Conservation (phyloP, 352 stramenopile species). For the Thraustochytrium striatum region DNA sequence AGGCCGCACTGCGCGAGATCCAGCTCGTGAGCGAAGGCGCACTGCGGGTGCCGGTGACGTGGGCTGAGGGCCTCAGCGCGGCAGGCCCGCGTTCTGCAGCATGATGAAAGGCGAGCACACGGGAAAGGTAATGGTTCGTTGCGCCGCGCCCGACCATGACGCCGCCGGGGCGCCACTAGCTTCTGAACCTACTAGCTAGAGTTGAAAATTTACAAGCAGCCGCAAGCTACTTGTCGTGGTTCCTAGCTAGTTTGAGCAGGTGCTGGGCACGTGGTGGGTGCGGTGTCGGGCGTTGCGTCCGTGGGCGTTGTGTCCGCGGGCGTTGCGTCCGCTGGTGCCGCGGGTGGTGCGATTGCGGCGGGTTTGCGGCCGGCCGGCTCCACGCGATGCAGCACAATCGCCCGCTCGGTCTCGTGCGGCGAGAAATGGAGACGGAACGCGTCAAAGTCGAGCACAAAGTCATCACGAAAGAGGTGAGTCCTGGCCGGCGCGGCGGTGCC, state of each 20-base stretch:
- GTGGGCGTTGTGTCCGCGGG: too few species aligned
- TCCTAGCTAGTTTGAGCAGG: too few species aligned
- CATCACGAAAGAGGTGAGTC: constrained; percentile 13
- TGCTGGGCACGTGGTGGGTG: too few species aligned
- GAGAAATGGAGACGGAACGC: constrained; percentile 16
- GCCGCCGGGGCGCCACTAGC: too few species aligned
- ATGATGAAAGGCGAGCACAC: constrained; percentile 41
- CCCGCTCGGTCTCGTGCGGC: constrained; percentile 29
- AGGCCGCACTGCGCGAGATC: constrained; percentile 3
- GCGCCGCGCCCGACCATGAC: too few species aligned
- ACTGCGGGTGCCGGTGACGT: neutral
- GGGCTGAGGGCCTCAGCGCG: constrained; percentile 21
- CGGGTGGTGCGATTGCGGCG: too few species aligned
- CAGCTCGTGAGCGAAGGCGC: neutral
- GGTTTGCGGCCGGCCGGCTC: too few species aligned
- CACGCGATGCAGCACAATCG: neutral
- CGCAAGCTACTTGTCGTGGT: too few species aligned
- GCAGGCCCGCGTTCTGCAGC: neutral
- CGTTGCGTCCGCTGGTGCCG: too few species aligned
- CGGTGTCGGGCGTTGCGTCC: too few species aligned
- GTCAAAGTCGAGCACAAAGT: constrained; percentile 39
- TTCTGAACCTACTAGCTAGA: too few species aligned
- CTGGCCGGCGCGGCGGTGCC: neutral
- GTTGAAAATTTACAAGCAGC: too few species aligned
- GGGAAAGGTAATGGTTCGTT: constrained; percentile 34